Base-by-base conservation (phyloP, 1,284 basidiomycete species). In the Moesziomyces antarcticus region DNA sequence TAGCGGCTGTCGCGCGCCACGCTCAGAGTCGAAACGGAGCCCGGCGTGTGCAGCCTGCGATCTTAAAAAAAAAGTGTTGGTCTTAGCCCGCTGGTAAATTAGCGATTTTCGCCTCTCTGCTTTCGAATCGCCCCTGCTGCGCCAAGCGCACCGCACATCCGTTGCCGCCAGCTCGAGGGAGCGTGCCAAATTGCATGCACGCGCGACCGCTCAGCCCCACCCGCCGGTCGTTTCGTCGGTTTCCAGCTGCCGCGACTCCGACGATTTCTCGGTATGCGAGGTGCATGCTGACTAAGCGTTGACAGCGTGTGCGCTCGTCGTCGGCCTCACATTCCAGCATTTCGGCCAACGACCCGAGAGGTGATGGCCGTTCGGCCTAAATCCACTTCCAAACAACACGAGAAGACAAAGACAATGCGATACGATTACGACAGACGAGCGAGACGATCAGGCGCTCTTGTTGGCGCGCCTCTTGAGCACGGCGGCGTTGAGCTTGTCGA, bases 401-500 rank as follows among this genome's bases (percentile, higher is more conserved):
- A 33, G 1, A 33, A 13, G 30, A 7, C 30, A 40, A 18, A 16
- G 18, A 40, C 16, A 18, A 14, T 40, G 37, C 37, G 16, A 40
- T 40, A 14, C 37, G 37, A 40, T 40, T 40, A 18, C 37, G 37
- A 40, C 37, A 40, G 37, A 40, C 18, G 37, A 18, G 37, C 37
- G 16, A 7, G 5, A 40, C 16, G 37, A 46, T 54, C 42, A 69
- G 30, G 59, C 60, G 52, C 63, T 55, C 48, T 46, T 50, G 47
- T 50, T 18, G 27, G 45, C 35, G 52, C 66, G 58, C 52, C 66
- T 69, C 66, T 69, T 63, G 33, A 69, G 53, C 33, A 69, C 66
- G 42, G 66, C 84, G 30, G 81, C 74, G 57, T 85, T 81, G 50
- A 86, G 69, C 20, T 79, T 77, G 46, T 82, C 69, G 25, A 86